phyloP scores from a whole-genome alignment of 257 asterid genomes.

The Fraxinus americana region DNA sequence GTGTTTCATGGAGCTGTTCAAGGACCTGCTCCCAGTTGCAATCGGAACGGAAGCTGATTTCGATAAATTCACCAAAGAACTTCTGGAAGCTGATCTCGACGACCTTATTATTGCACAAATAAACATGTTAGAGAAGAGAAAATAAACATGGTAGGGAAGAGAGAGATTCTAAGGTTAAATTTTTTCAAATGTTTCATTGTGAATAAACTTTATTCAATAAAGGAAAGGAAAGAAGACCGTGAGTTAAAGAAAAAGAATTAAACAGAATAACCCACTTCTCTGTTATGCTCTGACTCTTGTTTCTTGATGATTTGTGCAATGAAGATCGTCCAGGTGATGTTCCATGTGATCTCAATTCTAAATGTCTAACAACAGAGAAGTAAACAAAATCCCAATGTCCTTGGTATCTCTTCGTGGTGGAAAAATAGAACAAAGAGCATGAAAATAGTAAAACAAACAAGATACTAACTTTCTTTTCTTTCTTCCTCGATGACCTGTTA shows the following conservation, averaged over 20 bases:
- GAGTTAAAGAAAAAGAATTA: slow-evolving; percentile 22
- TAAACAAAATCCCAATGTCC: slow-evolving; percentile 12
- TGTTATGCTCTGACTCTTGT: slow-evolving; percentile 42
- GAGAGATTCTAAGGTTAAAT: slow-evolving; percentile 1
- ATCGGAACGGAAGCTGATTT: slow-evolving; percentile 35
- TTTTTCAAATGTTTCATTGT: background rate
- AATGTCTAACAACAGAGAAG: slow-evolving; percentile 48
- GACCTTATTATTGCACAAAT: slow-evolving; percentile 45
- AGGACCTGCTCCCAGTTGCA: slow-evolving; percentile 46
- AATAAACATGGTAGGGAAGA: background rate
- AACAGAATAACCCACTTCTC: slow-evolving; percentile 46
- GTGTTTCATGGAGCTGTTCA: slow-evolving; percentile 35
- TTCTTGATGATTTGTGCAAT: slow-evolving; percentile 41
- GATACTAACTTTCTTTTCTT: slow-evolving; percentile 77
- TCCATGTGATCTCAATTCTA: slow-evolving; percentile 39
- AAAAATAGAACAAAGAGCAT: slow-evolving; percentile 17
- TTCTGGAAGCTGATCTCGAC: slow-evolving; percentile 39
- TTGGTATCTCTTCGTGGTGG: slow-evolving; percentile 4
- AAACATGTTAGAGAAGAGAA: slow-evolving; percentile 29
- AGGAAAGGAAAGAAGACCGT: slow-evolving; percentile 9
- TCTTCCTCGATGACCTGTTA: slow-evolving; percentile 61
- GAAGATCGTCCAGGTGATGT: slow-evolving; percentile 43
- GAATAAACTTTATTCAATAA: too few species aligned
- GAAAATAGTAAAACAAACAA: slow-evolving; percentile 18
- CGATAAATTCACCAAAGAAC: slow-evolving; percentile 38